Evolutionary conservation across 306 rosid species (phyloP), one percentile per base, ranked within the genome.

Genomic region (Lathyrus aphaca): DNA sequence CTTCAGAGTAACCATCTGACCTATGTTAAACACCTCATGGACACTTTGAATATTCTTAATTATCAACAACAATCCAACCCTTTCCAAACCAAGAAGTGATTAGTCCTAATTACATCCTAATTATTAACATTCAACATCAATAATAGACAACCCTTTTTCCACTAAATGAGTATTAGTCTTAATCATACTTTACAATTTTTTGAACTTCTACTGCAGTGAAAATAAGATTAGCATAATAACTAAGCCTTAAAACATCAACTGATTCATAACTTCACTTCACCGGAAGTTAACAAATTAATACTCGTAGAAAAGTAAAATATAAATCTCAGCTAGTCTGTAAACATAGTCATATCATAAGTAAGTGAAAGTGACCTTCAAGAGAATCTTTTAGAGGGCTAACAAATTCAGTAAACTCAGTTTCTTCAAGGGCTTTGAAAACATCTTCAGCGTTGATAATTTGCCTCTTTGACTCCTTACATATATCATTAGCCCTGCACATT

Each of bases 391-490:
- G 88, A 68, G 97, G 89, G 32, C 59, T 66, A 55, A 89, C 29
- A 77, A 94, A 89, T 71, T 94, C 92, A 1, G 89, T 37, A 66
- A 88, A 94, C 78, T 94, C 99, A 0, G 89, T 91, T 75, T 94
- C 99, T 77, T 88, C 95, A 66, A 94, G 81, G 27, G 97, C 95
- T 74, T 87, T 86, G 39, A 91, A 68, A 19, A 94, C 87, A 72
- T 94, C 96, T 49, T 94, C 91, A 55, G 84, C 95, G 59, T 29
- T 88, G 14, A 94, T 87, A 4, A 89, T 94, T 84, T 89, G 99
- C 71, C 99, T 86, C 87, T 83, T 88, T 68, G 94, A 81, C 68
- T 91, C 99, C 81, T 61, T 91, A 82, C 99, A 94, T 40, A 94
- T 82, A 75, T 94, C 99, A 74, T 94, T 91, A 21, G 99, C 96